Base-by-base conservation (phyloP, 768 basidiomycete species). In the Candolleomyces aberdarensis region DNA sequence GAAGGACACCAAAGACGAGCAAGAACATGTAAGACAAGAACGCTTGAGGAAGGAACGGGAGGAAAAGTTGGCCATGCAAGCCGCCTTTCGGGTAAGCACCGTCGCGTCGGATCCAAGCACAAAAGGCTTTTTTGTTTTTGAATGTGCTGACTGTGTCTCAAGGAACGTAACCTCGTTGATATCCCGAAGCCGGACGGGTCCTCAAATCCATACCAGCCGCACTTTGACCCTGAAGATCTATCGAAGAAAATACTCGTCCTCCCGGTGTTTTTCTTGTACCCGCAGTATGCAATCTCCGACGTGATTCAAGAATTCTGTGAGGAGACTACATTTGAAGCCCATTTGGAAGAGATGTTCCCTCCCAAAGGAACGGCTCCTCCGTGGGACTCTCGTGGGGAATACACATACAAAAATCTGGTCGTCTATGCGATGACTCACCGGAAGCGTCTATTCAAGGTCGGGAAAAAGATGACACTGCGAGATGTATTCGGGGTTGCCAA, bases 201-300 rank as follows among this genome's bases (percentile, higher is more conserved):
- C 43, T 77, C 77, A 56, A 85, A 82, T 67, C 85, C 85, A 7
- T 87, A 84, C 68, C 73, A 75, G 55, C 86, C 91, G 8, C 81
- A 83, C 58, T 89, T 89, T 66, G 87, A 90, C 68, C 70, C 81
- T 3, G 85, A 88, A 62, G 89, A 87, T 73, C 70, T 84, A 59
- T 70, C 72, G 62, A 50, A 20, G 6, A 46, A 46, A 46, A 86
- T 85, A 0, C 80, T 96, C 13, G 73, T 96, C 63, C 71, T 97
- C 70, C 96, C 97, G 2, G 88, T 90, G 46, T 92, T 97, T 78
- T 90, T 98, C 74, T 81, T 98, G 62, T 97, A 98, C 73, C 97
- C 97, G 6, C 88, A 94, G 70, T 81, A 94, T 64, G 85, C 88
- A 11, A 93, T 86, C 5, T 93, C 96, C 31, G 97, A 99, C 73